phyloP scores from a whole-genome alignment of 2,329 filamentous ascomycete species.

The Penicillium sp. region DNA sequence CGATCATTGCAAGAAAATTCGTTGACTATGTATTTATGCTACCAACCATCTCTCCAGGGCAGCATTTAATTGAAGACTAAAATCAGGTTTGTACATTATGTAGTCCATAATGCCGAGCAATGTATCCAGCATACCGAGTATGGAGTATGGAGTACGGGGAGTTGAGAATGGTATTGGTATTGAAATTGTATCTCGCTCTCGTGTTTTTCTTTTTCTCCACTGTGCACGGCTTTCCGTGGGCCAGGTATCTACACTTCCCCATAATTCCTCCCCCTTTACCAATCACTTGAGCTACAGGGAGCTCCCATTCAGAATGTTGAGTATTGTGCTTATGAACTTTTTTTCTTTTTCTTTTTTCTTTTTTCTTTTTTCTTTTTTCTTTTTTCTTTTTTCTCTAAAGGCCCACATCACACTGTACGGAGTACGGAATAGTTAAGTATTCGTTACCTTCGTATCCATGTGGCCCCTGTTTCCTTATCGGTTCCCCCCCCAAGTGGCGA shows the following conservation, averaged over 20 bases:
- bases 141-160: no score
- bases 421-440: not conserved
- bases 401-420: not conserved
- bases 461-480: conserved; percentile 19
- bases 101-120: no score
- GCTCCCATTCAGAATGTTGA: not conserved
- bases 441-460: conserved; percentile 1
- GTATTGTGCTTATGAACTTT: not conserved
- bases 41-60: no score
- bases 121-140: no score
- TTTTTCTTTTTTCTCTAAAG: not conserved
- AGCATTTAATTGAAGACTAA: no score
- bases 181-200: not conserved
- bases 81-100: no score
- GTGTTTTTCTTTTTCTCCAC: conserved; percentile 7
- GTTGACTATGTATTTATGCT: no score
- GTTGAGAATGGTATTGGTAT: not conserved
- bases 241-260: conserved; percentile 18
- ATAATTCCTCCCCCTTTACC: conserved; percentile 17
- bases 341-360: not conserved
- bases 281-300: conserved; percentile 17
- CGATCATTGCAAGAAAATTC: no score
- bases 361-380: not conserved
- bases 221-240: not conserved
- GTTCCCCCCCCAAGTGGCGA: conserved; percentile 16